Base-by-base conservation (phyloP, 2,329 filamentous ascomycete species). In the Aspergillus vadensis region DNA sequence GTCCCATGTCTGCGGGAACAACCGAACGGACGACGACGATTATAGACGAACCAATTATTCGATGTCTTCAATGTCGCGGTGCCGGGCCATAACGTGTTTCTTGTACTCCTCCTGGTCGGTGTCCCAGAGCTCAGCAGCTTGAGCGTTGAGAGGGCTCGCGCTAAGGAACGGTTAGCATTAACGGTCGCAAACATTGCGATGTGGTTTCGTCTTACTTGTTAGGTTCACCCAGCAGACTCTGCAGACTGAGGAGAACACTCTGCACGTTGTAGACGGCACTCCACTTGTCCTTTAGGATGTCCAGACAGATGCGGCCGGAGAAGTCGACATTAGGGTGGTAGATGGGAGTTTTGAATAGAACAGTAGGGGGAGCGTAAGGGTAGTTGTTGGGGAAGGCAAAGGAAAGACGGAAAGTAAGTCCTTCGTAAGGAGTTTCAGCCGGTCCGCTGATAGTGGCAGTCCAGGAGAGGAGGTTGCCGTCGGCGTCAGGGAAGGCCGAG, bases 281-380 rank as follows among this genome's bases (percentile, higher is more conserved):
- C 95, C 95, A 99, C 82, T 97, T 97, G 78, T 98, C 95, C 84
- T 97, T 98, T 66, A 99, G 84, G 68, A 99, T 99, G 74, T 99
- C 96, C 63, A 99, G 84, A 77, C 95, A 99, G 78, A 99, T 99
- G 59, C 95, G 87, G 43, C 95, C 95, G 3, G 91, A 93, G 81
- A 99, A 97, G 80, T 99, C 95, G 69, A 99, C 91, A 71, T 99
- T 99, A 57, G 95, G 95, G 78, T 99, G 95, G 83, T 98, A 99
- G 79, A 99, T 97, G 39, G 95, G 95, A 6, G 96, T 99, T 82
- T 93, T 96, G 87, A 97, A 99, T 61, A 97, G 85, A 17, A 99
- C 95, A 2, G 90, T 92, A 0, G 95, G 95, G 21, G 95, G 87
- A 1, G 89, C 86, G 77, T 97, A 97, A 9, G 95, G 95, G 76